Evolutionary conservation across 208 protist species (phyloP).

Genomic region (Crithidia expoeki): DNA sequence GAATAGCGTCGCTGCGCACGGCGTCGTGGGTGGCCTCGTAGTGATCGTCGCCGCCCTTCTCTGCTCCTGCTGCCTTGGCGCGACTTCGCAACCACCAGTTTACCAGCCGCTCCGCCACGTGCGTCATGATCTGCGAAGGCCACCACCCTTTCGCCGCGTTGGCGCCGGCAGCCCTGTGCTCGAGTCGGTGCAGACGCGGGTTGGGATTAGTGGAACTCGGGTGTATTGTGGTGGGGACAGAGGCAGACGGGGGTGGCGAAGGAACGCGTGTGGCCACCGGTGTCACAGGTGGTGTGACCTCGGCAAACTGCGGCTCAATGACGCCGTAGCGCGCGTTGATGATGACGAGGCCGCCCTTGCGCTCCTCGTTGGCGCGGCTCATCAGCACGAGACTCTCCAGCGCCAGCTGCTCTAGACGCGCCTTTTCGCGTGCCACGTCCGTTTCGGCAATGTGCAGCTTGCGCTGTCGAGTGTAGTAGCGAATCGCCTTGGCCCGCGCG

Average conservation of each 20-base stretch:
- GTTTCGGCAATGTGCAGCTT: slow-evolving; percentile 71
- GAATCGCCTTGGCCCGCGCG: slow-evolving; percentile 40
- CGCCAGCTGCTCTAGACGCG: slow-evolving; percentile 73
- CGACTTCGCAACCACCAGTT: slow-evolving; percentile 17
- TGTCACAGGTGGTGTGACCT: slow-evolving; percentile 26
- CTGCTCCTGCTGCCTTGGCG: neutral
- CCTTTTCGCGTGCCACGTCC: slow-evolving; percentile 70
- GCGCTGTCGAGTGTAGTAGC: slow-evolving; percentile 53
- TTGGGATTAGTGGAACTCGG: neutral
- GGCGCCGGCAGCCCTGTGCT: neutral
- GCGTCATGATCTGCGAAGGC: slow-evolving; percentile 27
- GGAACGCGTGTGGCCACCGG: slow-evolving; percentile 6
- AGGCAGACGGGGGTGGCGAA: slow-evolving; percentile 3
- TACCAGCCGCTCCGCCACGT: slow-evolving; percentile 22
- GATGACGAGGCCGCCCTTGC: slow-evolving; percentile 80
- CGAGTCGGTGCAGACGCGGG: neutral
- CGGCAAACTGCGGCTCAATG: slow-evolving; percentile 60
- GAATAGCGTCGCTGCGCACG: slow-evolving; percentile 36
- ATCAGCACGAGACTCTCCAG: slow-evolving; percentile 54
- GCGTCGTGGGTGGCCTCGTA: slow-evolving; percentile 31
- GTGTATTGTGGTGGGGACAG: neutral
- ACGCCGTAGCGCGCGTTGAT: slow-evolving; percentile 89
- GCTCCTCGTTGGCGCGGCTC: slow-evolving; percentile 62
- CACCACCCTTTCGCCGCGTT: slow-evolving; percentile 19
- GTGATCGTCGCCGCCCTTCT: neutral